Percentiles rank a stretch among this genome's conserved stretches.
Evolutionary conservation across 306 rosid genomes (phyloP).

Genomic region (Dalbergia cochinchinensis): DNA sequence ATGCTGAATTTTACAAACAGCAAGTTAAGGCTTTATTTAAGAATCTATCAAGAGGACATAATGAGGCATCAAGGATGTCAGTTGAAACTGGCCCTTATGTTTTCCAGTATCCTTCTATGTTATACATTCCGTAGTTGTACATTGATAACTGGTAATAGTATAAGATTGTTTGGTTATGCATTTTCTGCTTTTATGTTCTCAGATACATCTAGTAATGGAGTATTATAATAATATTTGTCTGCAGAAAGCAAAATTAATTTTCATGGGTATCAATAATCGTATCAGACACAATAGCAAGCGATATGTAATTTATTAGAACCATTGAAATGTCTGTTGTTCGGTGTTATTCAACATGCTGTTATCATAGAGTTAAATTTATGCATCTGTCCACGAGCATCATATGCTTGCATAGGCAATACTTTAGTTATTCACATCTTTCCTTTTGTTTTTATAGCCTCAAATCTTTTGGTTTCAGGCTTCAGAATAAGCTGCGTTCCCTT

Average conservation of each 20-base stretch:
- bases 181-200: slow-evolving; percentile 8
- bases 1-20: slow-evolving; percentile 82
- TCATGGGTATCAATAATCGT: slow-evolving; percentile 1
- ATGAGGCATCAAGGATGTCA: slow-evolving; percentile 97
- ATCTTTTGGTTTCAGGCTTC: slow-evolving; percentile 18
- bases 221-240: not conserved
- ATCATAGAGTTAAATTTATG: not conserved
- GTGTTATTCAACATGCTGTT: slow-evolving; percentile 20
- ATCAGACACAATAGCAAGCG: not conserved
- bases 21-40: slow-evolving; percentile 95
- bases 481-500: slow-evolving; percentile 13
- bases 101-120: slow-evolving; percentile 85
- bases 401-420: slow-evolving; percentile 19
- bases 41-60: slow-evolving; percentile 86
- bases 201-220: not conserved
- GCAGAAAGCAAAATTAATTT: not conserved
- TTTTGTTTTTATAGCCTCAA: slow-evolving; percentile 3
- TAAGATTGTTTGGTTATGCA: slow-evolving; percentile 31
- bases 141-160: slow-evolving; percentile 1
- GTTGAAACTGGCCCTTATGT: slow-evolving; percentile 89
- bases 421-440: slow-evolving; percentile 16
- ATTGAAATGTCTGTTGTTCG: slow-evolving; percentile 20
- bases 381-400: not conserved
- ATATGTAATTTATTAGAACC: slow-evolving; percentile 5
- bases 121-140: slow-evolving; percentile 18